Percentiles rank a stretch among this genome's conserved stretches.
Evolutionary conservation across 495 filamentous ascomycete genomes (phyloP).

Genomic region (Xylaria castorea): DNA sequence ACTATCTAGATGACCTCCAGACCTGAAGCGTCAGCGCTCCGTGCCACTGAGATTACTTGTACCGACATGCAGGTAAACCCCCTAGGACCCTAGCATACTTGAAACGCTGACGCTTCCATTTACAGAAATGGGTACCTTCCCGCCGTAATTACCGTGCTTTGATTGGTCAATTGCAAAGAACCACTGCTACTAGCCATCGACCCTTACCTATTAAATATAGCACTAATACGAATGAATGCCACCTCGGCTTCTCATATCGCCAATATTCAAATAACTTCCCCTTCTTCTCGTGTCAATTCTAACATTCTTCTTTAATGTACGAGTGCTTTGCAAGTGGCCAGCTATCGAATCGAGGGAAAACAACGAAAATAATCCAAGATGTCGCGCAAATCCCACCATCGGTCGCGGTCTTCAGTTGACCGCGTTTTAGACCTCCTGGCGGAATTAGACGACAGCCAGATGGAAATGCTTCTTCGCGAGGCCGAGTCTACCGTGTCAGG

Average conservation of each 20-base stretch:
- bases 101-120: constrained; percentile 26
- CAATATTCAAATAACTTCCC: neutral
- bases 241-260: constrained; percentile 3
- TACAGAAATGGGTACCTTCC: constrained; percentile 17
- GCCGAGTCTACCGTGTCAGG: constrained; percentile 47
- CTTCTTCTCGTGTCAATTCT: neutral
- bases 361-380: constrained; percentile 28
- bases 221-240: constrained; percentile 12
- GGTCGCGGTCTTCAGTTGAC: constrained; percentile 48
- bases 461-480: constrained; percentile 45
- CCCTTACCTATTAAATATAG: constrained; percentile 19
- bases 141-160: neutral
- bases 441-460: constrained; percentile 45
- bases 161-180: constrained; percentile 8
- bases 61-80: neutral
- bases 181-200: neutral
- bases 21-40: no score
- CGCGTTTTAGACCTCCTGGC: constrained; percentile 48
- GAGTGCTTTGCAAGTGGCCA: neutral
- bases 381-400: constrained; percentile 42
- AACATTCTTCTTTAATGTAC: neutral
- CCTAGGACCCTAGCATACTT: constrained; percentile 2
- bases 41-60: constrained; percentile 1
- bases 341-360: constrained; percentile 10
- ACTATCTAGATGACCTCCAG: no score